These are phyloP conservation scores for Wickerhamia fluorescens DNA, from an alignment of 805 yeast genomes.

Conservation along the genomic window DNA sequence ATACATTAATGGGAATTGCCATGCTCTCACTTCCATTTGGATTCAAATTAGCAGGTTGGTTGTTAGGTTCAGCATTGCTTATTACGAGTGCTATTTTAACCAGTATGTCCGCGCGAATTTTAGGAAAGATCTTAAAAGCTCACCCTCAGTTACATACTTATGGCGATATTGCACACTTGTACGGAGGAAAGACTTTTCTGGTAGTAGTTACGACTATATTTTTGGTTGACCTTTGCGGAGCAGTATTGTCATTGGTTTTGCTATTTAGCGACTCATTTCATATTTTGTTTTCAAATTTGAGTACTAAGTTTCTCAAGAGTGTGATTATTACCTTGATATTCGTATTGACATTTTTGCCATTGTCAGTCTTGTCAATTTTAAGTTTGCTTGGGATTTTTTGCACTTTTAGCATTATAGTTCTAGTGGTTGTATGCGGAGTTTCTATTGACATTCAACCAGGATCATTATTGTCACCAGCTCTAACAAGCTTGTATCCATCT, in stretches of 20 bases:
- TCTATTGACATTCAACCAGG: conserved; percentile 62
- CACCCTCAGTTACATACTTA: conserved; percentile 78
- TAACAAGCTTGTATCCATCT: conserved; percentile 61
- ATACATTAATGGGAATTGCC: conserved; percentile 64
- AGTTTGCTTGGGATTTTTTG: conserved; percentile 66
- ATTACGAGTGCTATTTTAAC: conserved; percentile 59
- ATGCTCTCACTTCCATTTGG: conserved; percentile 62
- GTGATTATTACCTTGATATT: conserved; percentile 33
- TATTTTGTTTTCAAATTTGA: conserved; percentile 10
- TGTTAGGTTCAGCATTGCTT: conserved; percentile 55
- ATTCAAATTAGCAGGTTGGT: conserved; percentile 56
- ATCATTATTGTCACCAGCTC: conserved; percentile 56
- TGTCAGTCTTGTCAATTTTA: conserved; percentile 62
- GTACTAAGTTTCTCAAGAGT: conserved; percentile 7
- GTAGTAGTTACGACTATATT: conserved; percentile 65
- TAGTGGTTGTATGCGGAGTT: conserved; percentile 59
- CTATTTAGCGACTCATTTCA: conserved; percentile 80
- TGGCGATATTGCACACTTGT: conserved; percentile 84
- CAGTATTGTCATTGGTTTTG: conserved; percentile 75
- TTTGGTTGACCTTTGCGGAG: conserved; percentile 71
- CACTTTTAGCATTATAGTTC: conserved; percentile 55
- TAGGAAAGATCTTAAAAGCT: conserved; percentile 71
- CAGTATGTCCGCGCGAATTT: conserved; percentile 66
- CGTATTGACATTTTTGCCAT: conserved; percentile 59
- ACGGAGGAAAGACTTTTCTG: conserved; percentile 72